A percentile compares a stretch with the other conserved stretches of the same genome.
phyloP scores from a whole-genome alignment of 1,139 yeast genomes.

The Barnettozyma hawaiiensis region DNA sequence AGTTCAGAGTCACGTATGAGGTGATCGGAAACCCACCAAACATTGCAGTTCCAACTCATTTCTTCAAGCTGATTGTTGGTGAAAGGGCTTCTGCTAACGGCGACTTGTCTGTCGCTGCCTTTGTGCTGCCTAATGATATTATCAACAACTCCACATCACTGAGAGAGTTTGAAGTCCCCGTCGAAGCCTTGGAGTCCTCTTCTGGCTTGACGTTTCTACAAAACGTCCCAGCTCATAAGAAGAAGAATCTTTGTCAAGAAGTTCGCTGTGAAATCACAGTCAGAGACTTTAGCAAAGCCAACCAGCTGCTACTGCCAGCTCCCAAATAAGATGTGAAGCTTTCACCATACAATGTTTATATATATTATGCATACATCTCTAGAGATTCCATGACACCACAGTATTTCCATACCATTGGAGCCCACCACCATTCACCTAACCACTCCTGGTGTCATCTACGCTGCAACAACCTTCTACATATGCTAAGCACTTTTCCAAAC shows the following conservation, averaged over 20 bases:
- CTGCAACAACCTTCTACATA: too few species aligned
- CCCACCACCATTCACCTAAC: too few species aligned
- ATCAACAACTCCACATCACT: slow-evolving; percentile 70
- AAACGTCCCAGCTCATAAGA: slow-evolving; percentile 54
- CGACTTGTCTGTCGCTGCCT: slow-evolving; percentile 76
- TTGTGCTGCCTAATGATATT: slow-evolving; percentile 80
- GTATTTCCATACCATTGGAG: too few species aligned
- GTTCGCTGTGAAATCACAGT: slow-evolving; percentile 75
- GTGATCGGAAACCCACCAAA: slow-evolving; percentile 96
- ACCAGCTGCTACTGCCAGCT: slow-evolving; percentile 36
- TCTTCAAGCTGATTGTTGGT: slow-evolving; percentile 84
- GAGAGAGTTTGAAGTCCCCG: slow-evolving; percentile 75
- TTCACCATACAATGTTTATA: neutral
- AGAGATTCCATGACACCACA: too few species aligned
- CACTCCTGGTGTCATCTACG: too few species aligned
- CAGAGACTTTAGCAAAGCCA: slow-evolving; percentile 65
- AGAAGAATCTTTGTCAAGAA: slow-evolving; percentile 71
- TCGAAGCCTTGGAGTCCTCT: slow-evolving; percentile 82
- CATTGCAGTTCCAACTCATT: slow-evolving; percentile 96
- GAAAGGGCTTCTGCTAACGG: slow-evolving; percentile 47
- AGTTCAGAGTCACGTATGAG: slow-evolving; percentile 79
- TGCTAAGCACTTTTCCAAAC: too few species aligned
- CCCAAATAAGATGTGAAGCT: slow-evolving; percentile 30
- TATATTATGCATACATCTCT: neutral
- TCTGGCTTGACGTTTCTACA: slow-evolving; percentile 80